Base-by-base conservation (phyloP, 805 yeast genomes). In the Vanderwaltozyma polyspora region DNA sequence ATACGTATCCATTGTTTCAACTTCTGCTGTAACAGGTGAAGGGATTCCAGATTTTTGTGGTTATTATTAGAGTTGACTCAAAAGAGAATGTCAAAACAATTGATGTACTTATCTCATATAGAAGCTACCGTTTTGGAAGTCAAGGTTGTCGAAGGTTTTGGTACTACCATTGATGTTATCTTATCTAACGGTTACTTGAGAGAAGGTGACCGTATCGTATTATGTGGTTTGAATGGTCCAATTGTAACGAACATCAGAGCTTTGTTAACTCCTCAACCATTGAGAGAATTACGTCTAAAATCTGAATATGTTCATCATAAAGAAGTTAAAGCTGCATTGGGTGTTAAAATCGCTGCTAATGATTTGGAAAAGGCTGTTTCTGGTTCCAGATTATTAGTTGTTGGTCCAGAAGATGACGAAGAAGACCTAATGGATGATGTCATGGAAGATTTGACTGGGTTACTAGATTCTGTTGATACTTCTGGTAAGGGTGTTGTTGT, bases 21-120 rank as follows among this genome's bases (percentile, higher is more conserved):
- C 99, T 14, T 89, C 97, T 42, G 99, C 99, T 36, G 93, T 87
- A 29, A 87, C 96, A 11, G 99, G 99, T 61, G 99, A 91, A 66
- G 99, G 99, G 82, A 93, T 91, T 50, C 98, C 99, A 33, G 99
- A 91, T 75, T 72, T 91, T 74, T 91, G 55, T 86, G 95, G 89
- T 72, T 91, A 61, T 68, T 91, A 55, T 72, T 91, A 51, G 97
- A 91, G 63, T 74, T 91, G 52, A 91, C 98, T 12, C 97, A 91
- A 66, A 82, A 84, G 77, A 81, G 98, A 68, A 91, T 91, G 99
- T 83, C 95, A 45, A 87, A 87, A 62, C 96, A 89, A 69, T 78
- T 91, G 66, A 89, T 84, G 89, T 91, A 91, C 68, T 68, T 91
- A 45, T 78, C 96, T 24, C 58, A 54, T 31, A 78, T 91, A 40